Evolutionary conservation across 1,284 basidiomycete species (phyloP).

Genomic region (Veloboletus limbatus): DNA sequence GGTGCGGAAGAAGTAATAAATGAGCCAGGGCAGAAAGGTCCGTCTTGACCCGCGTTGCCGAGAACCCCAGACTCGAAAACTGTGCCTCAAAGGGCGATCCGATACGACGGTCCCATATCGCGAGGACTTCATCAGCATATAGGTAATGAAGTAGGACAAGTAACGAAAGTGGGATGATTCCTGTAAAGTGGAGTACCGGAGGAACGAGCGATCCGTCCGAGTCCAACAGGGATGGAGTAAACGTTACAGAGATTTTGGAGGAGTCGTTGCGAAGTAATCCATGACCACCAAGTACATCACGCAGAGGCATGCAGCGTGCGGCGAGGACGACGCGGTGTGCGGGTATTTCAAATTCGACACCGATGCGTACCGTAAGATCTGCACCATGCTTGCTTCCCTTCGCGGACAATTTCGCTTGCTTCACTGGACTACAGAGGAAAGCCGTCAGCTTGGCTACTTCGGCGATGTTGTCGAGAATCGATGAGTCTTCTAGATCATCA

Average conservation of each 20-base stretch:
- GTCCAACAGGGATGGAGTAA: slow-evolving; percentile 12
- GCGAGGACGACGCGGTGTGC: slow-evolving; percentile 68
- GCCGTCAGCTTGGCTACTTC: slow-evolving; percentile 43
- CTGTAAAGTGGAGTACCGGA: slow-evolving; percentile 41
- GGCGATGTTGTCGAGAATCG: slow-evolving; percentile 49
- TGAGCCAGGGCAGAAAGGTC: slow-evolving; percentile 59
- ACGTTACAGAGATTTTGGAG: slow-evolving; percentile 34
- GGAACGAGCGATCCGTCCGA: slow-evolving; percentile 2
- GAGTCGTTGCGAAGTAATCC: slow-evolving; percentile 31
- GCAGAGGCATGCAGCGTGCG: slow-evolving; percentile 55
- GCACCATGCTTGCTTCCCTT: slow-evolving; percentile 46
- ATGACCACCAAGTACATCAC: slow-evolving; percentile 41
- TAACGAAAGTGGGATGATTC: slow-evolving; percentile 63
- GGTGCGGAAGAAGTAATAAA: slow-evolving; percentile 51
- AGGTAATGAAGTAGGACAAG: slow-evolving; percentile 84
- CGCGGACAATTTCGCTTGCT: slow-evolving; percentile 27
- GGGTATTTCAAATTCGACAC: slow-evolving; percentile 47
- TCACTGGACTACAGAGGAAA: slow-evolving; percentile 34
- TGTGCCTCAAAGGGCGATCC: slow-evolving; percentile 44
- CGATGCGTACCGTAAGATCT: slow-evolving; percentile 55
- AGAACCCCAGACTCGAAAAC: slow-evolving; percentile 41
- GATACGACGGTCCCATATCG: slow-evolving; percentile 85
- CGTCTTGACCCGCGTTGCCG: slow-evolving; percentile 51
- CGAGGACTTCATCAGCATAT: slow-evolving; percentile 82
- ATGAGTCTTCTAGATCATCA: slow-evolving; percentile 42